phyloP scores from a whole-genome alignment of 371 early-diverging fungal genomes.

The Mortierella sp. region DNA sequence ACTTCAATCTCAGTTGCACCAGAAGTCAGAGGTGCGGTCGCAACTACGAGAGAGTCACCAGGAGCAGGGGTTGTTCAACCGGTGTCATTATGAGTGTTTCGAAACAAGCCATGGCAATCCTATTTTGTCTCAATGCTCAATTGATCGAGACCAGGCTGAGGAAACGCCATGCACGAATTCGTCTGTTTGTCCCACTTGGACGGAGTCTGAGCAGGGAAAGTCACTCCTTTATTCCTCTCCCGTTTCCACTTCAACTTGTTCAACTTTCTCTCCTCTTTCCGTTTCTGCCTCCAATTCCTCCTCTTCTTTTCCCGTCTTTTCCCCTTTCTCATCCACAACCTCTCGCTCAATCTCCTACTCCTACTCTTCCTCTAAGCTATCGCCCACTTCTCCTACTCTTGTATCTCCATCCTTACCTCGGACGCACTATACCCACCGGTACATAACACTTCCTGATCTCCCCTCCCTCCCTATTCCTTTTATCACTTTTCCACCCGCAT shows the following conservation, averaged over 20 bases:
- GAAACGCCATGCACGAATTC: not conserved
- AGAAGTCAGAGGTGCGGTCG: not conserved
- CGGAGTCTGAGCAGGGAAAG: not conserved
- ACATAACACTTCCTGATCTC: not conserved
- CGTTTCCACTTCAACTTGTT: not conserved
- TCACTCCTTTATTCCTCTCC: slow-evolving; percentile 1
- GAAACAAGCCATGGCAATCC: not conserved
- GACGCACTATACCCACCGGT: slow-evolving; percentile 1
- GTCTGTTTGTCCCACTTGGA: not conserved
- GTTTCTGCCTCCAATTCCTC: not conserved
- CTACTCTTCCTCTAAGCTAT: not conserved
- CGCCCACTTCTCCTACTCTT: not conserved
- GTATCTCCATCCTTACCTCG: not conserved
- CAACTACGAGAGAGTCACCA: not conserved
- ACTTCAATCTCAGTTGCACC: slow-evolving; percentile 19
- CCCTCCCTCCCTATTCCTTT: slow-evolving; percentile 2
- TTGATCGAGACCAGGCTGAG: not conserved
- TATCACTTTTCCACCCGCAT: not conserved
- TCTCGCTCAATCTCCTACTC: not conserved
- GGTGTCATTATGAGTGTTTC: not conserved
- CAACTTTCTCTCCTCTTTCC: slow-evolving; percentile 9
- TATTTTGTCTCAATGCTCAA: not conserved
- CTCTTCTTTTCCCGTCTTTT: slow-evolving; percentile 1
- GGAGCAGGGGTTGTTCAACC: slow-evolving; percentile 3
- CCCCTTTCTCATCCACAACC: slow-evolving; percentile 4